A percentile compares a stretch with the other conserved stretches of the same genome.
phyloP scores from a whole-genome alignment of 331 rosid species.

The Spiraea crenata region DNA sequence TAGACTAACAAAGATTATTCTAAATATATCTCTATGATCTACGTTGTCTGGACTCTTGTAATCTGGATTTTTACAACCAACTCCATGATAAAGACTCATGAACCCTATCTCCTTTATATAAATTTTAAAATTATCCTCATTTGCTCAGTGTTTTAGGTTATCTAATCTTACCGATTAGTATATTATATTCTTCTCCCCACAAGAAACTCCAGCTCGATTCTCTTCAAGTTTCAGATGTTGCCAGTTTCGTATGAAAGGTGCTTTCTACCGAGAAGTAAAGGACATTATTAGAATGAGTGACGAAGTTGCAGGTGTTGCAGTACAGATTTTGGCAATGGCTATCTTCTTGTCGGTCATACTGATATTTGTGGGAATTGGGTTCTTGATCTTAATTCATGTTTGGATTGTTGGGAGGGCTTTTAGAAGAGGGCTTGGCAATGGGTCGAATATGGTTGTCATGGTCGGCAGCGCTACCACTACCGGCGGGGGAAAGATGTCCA shows the following conservation, averaged over 20 bases:
- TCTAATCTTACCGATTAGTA: not conserved
- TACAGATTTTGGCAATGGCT: constrained; percentile 29
- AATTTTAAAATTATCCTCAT: not conserved
- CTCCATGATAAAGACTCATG: not conserved
- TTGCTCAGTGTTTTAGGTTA: not conserved
- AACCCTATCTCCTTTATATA: not conserved
- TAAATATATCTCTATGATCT: not conserved
- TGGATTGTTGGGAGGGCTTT: constrained; percentile 37
- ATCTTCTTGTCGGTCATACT: constrained; percentile 33
- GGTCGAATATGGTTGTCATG: constrained; percentile 23
- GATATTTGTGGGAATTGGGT: constrained; percentile 34
- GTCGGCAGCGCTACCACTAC: not conserved
- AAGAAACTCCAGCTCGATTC: not conserved
- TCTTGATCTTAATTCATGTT: constrained; percentile 42
- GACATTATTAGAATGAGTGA: not conserved
- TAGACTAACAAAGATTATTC: not conserved
- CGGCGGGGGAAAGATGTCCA: constrained; percentile 38
- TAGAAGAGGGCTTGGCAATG: constrained; percentile 27
- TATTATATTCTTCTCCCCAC: not conserved
- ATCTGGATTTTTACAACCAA: not conserved
- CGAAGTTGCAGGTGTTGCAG: constrained; percentile 13
- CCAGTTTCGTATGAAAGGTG: too few species aligned
- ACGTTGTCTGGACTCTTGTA: not conserved
- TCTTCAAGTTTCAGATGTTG: not conserved
- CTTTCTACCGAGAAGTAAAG: not conserved